Conservation (phyloP, 805 yeast genomes). For the Starmera dryadoides region DNA sequence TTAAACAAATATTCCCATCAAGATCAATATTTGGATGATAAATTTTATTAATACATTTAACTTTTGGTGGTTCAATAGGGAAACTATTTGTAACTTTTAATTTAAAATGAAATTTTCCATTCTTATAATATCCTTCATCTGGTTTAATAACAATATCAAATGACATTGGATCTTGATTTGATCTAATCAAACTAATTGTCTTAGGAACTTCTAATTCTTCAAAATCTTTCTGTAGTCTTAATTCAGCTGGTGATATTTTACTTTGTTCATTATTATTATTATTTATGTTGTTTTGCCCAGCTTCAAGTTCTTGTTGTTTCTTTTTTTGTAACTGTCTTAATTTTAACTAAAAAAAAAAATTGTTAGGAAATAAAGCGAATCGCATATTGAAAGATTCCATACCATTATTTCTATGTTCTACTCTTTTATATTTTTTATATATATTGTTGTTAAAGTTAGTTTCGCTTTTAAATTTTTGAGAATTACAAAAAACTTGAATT, state of each 20-base stretch:
- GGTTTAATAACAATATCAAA: slow-evolving; percentile 56
- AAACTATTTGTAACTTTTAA: slow-evolving; percentile 61
- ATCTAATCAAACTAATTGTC: slow-evolving; percentile 47
- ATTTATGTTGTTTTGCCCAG: slow-evolving; percentile 15
- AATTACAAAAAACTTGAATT: too few species aligned
- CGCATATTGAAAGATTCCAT: too few species aligned
- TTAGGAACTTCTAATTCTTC: slow-evolving; percentile 60
- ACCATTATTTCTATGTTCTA: too few species aligned
- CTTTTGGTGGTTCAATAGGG: slow-evolving; percentile 92
- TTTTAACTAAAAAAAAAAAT: slow-evolving; percentile 32
- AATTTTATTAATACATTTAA: slow-evolving; percentile 60
- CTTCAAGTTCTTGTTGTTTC: slow-evolving; percentile 39
- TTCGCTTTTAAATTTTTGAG: too few species aligned
- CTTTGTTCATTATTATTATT: not conserved
- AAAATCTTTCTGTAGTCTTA: slow-evolving; percentile 70
- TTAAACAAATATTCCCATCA: slow-evolving; percentile 87
- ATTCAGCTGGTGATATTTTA: slow-evolving; percentile 53
- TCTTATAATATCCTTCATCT: slow-evolving; percentile 61
- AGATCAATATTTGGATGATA: slow-evolving; percentile 93
- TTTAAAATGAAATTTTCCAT: slow-evolving; percentile 67
- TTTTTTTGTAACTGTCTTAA: slow-evolving; percentile 53
- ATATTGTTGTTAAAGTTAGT: too few species aligned
- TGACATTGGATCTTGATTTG: slow-evolving; percentile 48
- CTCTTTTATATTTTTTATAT: too few species aligned
- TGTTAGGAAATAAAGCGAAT: too few species aligned